Percentiles rank a stretch among this genome's conserved stretches.
phyloP scores from a whole-genome alignment of 768 basidiomycete species.

The Lactarius hengduanensis region DNA sequence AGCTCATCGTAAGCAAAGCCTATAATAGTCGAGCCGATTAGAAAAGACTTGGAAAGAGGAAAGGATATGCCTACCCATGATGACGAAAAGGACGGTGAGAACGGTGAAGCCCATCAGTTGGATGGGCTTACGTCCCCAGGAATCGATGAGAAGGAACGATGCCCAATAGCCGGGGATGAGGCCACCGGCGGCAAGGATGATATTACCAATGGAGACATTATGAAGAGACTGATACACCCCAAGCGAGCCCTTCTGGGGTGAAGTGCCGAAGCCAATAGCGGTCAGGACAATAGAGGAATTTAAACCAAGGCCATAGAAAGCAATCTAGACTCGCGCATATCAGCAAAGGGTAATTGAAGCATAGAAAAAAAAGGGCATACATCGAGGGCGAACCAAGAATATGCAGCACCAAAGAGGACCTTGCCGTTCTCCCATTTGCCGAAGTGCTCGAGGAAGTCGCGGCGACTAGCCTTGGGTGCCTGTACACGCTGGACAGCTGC shows the following conservation, averaged over 20 bases:
- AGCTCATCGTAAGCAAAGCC: slow-evolving; percentile 68
- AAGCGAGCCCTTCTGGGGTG: slow-evolving; percentile 36
- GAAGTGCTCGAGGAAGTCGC: slow-evolving; percentile 71
- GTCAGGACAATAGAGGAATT: slow-evolving; percentile 76
- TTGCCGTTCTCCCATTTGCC: slow-evolving; percentile 75
- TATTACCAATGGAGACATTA: slow-evolving; percentile 71
- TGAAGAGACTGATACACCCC: slow-evolving; percentile 51
- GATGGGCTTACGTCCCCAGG: slow-evolving; percentile 79
- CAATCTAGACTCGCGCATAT: slow-evolving; percentile 48
- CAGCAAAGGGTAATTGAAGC: background rate
- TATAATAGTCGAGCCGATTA: slow-evolving; percentile 30
- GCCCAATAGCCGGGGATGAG: slow-evolving; percentile 80
- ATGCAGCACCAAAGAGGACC: slow-evolving; percentile 72
- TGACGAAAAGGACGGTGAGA: slow-evolving; percentile 63
- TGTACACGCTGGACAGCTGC: slow-evolving; percentile 57
- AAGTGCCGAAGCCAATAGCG: slow-evolving; percentile 70
- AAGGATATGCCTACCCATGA: slow-evolving; percentile 54
- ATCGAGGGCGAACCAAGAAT: slow-evolving; percentile 89
- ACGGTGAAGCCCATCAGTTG: slow-evolving; percentile 75
- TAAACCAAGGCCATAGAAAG: slow-evolving; percentile 86
- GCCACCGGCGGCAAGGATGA: slow-evolving; percentile 74
- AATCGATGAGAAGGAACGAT: slow-evolving; percentile 64
- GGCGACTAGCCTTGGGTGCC: slow-evolving; percentile 64
- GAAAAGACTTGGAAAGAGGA: background rate
- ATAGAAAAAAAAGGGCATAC: slow-evolving; percentile 48